Percentiles rank a stretch among this genome's conserved stretches.
Evolutionary conservation across 2,329 filamentous ascomycete genomes (phyloP).

Genomic region (Penicillium sclerotigenum): DNA sequence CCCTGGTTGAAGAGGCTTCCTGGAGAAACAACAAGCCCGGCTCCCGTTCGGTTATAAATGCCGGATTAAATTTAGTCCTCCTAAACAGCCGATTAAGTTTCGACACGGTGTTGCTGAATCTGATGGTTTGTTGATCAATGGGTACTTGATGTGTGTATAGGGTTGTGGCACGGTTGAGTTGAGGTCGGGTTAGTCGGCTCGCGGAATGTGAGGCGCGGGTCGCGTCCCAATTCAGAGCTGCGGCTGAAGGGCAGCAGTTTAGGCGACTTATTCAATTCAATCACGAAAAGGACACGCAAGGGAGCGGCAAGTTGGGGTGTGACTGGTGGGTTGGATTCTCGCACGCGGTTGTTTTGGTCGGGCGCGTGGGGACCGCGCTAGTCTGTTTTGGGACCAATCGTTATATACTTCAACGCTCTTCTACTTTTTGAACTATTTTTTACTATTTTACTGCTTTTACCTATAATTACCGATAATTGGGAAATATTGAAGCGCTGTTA

Average conservation of each 20-base stretch:
- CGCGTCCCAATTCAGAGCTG: conserved; percentile 1
- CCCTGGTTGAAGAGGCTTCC: conserved; percentile 3
- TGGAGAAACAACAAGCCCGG: not conserved
- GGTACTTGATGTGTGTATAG: not conserved
- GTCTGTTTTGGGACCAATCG: conserved; percentile 27
- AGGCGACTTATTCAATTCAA: conserved; percentile 1
- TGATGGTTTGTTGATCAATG: not conserved
- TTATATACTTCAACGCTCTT: conserved; percentile 12
- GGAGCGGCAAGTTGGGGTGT: conserved; percentile 12
- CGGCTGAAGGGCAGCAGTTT: not conserved
- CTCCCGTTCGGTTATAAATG: not conserved
- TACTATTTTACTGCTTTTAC: not conserved
- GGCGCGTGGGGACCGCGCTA: conserved; percentile 39
- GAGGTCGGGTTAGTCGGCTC: not conserved
- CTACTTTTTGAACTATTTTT: not conserved
- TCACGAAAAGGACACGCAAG: conserved; percentile 17
- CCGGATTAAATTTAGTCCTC: not conserved
- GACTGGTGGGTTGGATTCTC: conserved; percentile 25
- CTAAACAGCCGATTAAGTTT: not conserved
- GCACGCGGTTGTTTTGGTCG: conserved; percentile 43
- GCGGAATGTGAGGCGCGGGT: conserved; percentile 10
- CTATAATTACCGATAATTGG: too few relatives aligned
- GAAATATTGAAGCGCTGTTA: not conserved
- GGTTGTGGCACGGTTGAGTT: conserved; percentile 3
- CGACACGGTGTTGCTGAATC: not conserved